phyloP scores from a whole-genome alignment of 257 asterid genomes.

The Thymus mandschuricus region DNA sequence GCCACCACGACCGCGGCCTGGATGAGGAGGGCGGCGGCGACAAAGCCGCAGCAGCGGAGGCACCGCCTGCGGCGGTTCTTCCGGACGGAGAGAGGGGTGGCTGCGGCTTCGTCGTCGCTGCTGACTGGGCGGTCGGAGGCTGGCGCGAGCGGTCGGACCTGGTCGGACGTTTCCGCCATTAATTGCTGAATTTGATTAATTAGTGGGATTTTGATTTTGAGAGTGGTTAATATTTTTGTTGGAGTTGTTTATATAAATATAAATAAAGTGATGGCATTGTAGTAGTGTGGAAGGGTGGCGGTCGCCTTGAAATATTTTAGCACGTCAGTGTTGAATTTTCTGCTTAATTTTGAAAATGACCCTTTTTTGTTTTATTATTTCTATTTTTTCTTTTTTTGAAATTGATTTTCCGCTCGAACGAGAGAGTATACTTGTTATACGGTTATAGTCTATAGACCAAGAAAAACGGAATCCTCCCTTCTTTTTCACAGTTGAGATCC shows the following conservation, averaged over 20 bases:
- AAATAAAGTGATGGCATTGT: background rate
- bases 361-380: background rate
- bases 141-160: conserved; percentile 72
- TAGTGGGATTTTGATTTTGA: background rate
- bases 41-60: conserved; percentile 49
- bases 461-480: too few relatives aligned
- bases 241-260: conserved; percentile 7
- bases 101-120: conserved; percentile 51
- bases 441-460: too few relatives aligned
- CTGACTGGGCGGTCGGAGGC: conserved; percentile 43
- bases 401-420: background rate
- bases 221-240: background rate
- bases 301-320: conserved; percentile 24
- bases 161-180: conserved; percentile 60
- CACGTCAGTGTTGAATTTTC: conserved; percentile 15
- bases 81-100: conserved; percentile 2
- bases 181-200: too few relatives aligned
- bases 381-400: too few relatives aligned
- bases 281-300: conserved; percentile 11
- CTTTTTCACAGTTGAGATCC: too few relatives aligned
- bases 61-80: conserved; percentile 42
- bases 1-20: conserved; percentile 43
- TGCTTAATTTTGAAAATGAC: background rate
- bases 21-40: conserved; percentile 50
- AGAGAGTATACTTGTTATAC: too few relatives aligned